Conservation (phyloP, 140 eudicot genomes). For the Eryngium alpinum region DNA sequence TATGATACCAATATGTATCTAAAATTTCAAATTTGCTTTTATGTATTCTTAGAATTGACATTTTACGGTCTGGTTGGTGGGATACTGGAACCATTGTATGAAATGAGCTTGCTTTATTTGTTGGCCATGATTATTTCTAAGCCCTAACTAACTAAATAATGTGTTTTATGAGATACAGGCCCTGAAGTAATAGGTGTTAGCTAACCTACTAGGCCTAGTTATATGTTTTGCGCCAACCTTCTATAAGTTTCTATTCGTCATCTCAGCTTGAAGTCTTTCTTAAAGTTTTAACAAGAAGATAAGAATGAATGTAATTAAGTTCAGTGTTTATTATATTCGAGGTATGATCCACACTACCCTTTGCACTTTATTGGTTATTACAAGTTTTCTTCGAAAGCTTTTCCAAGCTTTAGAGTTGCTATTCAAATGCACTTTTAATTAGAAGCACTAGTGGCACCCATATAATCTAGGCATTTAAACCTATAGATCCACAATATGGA, state of each 20-base stretch:
- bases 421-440: not conserved
- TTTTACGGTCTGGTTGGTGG: not conserved
- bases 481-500: not conserved
- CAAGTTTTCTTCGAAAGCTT: not conserved
- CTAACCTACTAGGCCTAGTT: not conserved
- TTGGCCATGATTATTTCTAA: not conserved
- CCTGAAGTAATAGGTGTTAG: not conserved
- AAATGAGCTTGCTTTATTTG: not conserved
- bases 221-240: not conserved
- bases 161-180: not conserved
- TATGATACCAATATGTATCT: not conserved
- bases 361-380: not conserved
- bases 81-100: not conserved
- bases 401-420: not conserved
- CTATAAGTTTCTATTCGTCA: not conserved
- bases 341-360: not conserved
- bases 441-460: slow-evolving; percentile 9
- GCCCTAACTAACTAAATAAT: not conserved
- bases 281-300: no score
- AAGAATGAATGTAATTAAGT: not conserved
- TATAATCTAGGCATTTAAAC: not conserved
- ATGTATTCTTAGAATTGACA: not conserved
- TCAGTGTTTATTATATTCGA: not conserved
- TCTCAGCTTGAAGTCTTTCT: not conserved
- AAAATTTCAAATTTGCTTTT: not conserved